Evolutionary conservation across 2,329 filamentous ascomycete genomes (phyloP).

Genomic region (Penicillium sp.): DNA sequence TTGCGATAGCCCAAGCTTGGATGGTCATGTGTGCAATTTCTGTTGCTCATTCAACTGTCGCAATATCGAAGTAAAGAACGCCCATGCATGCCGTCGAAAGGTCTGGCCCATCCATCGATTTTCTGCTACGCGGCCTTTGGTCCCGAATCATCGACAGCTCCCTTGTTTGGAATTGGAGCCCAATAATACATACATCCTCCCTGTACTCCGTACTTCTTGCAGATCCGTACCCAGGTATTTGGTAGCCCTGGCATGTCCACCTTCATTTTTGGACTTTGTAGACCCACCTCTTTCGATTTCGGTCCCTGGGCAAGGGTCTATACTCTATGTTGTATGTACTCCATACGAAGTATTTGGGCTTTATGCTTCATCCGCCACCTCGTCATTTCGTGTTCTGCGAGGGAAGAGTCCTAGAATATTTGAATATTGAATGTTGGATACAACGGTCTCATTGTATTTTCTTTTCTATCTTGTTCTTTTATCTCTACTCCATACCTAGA

Average conservation of each 20-base stretch:
- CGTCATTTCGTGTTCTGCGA: constrained; percentile 6
- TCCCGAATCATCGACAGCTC: constrained; percentile 1
- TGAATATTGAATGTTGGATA: not conserved
- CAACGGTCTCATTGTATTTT: not conserved
- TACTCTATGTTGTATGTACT: not conserved
- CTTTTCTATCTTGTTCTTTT: constrained; percentile 3
- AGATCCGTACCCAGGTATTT: constrained; percentile 22
- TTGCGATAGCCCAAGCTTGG: not conserved
- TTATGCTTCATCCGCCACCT: constrained; percentile 9
- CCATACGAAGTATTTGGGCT: not conserved
- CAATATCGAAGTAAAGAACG: not conserved
- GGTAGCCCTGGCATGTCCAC: constrained; percentile 21
- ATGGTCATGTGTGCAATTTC: constrained; percentile 1
- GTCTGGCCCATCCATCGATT: constrained; percentile 4
- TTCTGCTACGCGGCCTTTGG: not conserved
- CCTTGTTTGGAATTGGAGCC: constrained; percentile 24
- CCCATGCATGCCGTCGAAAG: constrained; percentile 2
- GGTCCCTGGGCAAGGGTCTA: constrained; percentile 5
- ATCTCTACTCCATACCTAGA: too few relatives aligned
- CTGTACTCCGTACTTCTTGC: constrained; percentile 17
- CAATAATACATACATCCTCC: constrained; percentile 13
- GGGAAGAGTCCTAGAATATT: not conserved
- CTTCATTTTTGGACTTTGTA: constrained; percentile 12
- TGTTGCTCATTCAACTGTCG: not conserved
- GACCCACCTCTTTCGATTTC: constrained; percentile 9